Evolutionary conservation across 73 alveolate species (phyloP).

Genomic region (Paramecium biaurelia): DNA sequence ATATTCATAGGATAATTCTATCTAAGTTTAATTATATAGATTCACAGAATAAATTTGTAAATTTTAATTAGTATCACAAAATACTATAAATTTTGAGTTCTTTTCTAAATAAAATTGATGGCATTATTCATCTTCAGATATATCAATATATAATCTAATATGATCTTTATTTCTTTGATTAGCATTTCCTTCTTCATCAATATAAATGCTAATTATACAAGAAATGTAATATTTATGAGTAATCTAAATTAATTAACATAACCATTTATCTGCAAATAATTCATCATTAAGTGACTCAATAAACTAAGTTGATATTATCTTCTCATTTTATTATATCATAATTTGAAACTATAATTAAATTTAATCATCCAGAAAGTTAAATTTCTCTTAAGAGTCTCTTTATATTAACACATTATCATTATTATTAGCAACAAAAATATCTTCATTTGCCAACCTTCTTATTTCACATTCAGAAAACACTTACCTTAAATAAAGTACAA

Average conservation of each 20-base stretch:
- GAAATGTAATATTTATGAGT: background rate
- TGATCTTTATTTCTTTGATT: background rate
- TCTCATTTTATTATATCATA: background rate
- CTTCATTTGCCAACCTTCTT: background rate
- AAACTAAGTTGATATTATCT: background rate
- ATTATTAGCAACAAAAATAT: background rate
- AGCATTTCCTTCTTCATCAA: background rate
- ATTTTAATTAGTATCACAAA: background rate
- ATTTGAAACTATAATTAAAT: background rate
- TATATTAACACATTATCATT: background rate
- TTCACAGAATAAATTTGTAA: background rate
- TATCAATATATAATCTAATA: background rate
- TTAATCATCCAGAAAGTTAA: background rate
- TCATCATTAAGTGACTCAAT: background rate
- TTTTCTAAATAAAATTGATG: background rate
- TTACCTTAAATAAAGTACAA: background rate
- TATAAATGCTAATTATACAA: background rate
- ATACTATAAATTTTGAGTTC: background rate
- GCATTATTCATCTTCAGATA: background rate
- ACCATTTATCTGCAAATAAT: background rate
- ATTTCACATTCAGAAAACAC: background rate
- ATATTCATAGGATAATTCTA: background rate
- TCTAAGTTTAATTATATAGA: background rate
- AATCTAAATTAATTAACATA: background rate
- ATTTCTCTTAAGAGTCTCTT: background rate